These are phyloP conservation scores for Tillandsia leiboldiana DNA, from an alignment of 176 grass and related monocot genomes.

Conservation along the genomic window DNA sequence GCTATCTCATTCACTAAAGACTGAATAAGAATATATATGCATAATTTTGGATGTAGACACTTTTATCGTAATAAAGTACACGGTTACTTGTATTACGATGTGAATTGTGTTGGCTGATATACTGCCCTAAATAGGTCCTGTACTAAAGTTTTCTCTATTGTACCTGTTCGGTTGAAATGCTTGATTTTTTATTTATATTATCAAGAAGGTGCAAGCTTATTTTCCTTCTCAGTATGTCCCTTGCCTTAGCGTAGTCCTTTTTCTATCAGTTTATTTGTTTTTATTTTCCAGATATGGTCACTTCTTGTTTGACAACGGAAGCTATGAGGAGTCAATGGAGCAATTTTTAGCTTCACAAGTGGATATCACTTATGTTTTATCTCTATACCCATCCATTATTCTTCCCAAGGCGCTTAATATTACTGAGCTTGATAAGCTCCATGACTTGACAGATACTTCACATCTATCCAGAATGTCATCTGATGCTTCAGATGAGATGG, in stretches of 20 bases:
- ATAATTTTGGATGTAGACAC: background rate
- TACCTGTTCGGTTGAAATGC: background rate
- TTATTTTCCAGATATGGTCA: slow-evolving; percentile 69
- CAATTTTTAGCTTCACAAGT: slow-evolving; percentile 92
- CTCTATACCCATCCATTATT: slow-evolving; percentile 67
- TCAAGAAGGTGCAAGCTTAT: background rate
- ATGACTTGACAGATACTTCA: slow-evolving; percentile 41
- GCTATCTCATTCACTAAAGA: background rate
- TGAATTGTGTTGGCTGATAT: no score
- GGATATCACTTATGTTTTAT: slow-evolving; percentile 81
- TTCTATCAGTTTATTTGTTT: background rate
- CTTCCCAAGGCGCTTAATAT: slow-evolving; percentile 64
- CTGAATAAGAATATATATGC: background rate
- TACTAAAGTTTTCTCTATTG: background rate
- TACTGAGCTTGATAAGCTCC: slow-evolving; percentile 47
- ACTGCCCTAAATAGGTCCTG: background rate
- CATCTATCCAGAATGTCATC: slow-evolving; percentile 65
- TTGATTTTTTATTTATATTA: background rate
- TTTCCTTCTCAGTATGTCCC: background rate
- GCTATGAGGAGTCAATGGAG: slow-evolving; percentile 86
- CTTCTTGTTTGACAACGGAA: slow-evolving; percentile 87
- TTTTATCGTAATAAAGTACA: background rate
- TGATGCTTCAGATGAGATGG: slow-evolving; percentile 86
- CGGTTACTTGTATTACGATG: background rate
- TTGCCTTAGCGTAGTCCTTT: background rate